Conservation (phyloP, 208 protist species). For the Leishmania braziliensis region DNA sequence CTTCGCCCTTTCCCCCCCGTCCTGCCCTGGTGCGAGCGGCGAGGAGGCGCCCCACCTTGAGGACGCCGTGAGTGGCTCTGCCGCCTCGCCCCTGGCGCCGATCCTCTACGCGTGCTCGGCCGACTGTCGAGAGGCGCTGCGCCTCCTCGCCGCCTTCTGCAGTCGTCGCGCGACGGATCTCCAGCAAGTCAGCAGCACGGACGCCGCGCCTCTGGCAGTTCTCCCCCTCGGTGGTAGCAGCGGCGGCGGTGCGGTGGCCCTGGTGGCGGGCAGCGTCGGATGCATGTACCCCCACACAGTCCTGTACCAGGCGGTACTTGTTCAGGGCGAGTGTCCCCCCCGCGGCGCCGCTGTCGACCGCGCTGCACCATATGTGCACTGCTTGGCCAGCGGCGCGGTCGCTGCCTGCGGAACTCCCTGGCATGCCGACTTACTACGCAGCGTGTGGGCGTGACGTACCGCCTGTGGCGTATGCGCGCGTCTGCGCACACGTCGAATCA, state of each 20-base stretch:
- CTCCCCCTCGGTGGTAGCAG: constrained; percentile 1
- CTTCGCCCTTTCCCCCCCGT: neutral
- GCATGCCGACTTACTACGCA: neutral
- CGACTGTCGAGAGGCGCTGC: neutral
- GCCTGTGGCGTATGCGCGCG: neutral
- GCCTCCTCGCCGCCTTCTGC: neutral
- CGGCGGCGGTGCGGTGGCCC: constrained; percentile 1
- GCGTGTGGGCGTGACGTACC: constrained; percentile 1
- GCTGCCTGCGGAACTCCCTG: constrained; percentile 1
- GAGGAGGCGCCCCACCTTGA: too few relatives aligned
- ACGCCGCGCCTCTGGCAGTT: constrained; percentile 1
- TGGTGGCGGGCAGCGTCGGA: neutral
- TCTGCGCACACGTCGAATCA: neutral
- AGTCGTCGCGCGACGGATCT: neutral
- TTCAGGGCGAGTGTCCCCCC: neutral
- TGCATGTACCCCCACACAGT: neutral
- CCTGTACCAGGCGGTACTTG: constrained; percentile 4
- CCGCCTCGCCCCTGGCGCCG: neutral
- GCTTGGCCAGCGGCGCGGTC: neutral
- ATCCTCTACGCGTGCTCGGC: neutral
- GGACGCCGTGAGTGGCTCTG: neutral
- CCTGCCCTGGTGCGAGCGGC: neutral
- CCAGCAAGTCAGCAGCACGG: neutral
- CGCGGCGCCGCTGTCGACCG: neutral
- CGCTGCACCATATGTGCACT: neutral